Base-by-base conservation (phyloP, 441 rosid genomes). In the Adansonia madagascariensis region DNA sequence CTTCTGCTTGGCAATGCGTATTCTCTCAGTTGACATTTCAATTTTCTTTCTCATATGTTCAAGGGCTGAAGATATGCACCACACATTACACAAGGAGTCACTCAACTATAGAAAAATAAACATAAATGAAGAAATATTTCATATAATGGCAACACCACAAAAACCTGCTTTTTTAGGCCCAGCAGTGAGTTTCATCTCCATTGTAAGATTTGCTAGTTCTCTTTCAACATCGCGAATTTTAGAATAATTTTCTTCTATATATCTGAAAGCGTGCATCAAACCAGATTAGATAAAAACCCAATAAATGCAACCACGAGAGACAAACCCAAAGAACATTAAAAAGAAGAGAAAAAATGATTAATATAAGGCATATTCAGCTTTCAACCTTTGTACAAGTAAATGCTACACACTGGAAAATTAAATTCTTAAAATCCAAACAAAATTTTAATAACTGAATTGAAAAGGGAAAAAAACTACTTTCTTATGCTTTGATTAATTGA, bases 141-240 rank as follows among this genome's bases (percentile, higher is more conserved):
- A 71, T 17, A 71, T 20, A 41, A 69, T 6, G 52, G 46, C 0
- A 75, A 74, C 24, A 18, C 66, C 24, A 52, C 17, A 41, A 84
- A 63, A 83, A 95, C 97, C 98, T 80, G 96, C 98, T 72, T 89
- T 94, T 81, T 96, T 94, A 52, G 98, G 98, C 55, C 99, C 98
- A 67, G 98, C 90, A 0, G 97, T 96, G 81, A 95, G 97, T 82
- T 96, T 96, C 94, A 96, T 85, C 79, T 96, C 98, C 93, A 94
- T 75, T 0, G 90, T 79, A 55, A 92, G 92, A 88, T 85, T 89
- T 73, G 85, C 87, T 3, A 94, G 83, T 85, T 95, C 99, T 75
- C 92, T 83, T 84, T 95, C 98, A 1, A 95, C 95, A 88, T 89
- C 92, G 56, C 91, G 93, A 68, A 95, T 94, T 70, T 89, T 92